phyloP scores from a whole-genome alignment of 2,329 filamentous ascomycete genomes.

The Paecilomyces dactylethromorphus region DNA sequence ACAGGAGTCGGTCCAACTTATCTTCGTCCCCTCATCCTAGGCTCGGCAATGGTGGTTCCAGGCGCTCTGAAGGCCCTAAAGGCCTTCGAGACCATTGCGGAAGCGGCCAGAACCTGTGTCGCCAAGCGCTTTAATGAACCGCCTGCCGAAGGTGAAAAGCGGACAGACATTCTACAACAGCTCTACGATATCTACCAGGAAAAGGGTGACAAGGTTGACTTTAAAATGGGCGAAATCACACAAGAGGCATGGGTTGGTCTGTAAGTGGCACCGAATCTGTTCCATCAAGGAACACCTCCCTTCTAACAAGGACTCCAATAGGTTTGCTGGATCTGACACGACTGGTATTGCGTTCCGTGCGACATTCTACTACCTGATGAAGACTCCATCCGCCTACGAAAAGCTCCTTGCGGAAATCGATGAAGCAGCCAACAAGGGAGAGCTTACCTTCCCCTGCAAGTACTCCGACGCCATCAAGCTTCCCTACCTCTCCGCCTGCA shows the following conservation, averaged over 20 bases:
- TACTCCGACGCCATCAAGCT: constrained; percentile 13
- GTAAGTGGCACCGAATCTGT: constrained; percentile 14
- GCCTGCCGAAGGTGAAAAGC: constrained; percentile 10
- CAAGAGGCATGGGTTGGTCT: constrained; percentile 20
- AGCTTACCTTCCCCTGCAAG: constrained; percentile 6
- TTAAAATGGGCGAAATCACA: constrained; percentile 21
- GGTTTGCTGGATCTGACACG: constrained; percentile 21
- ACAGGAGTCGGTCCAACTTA: constrained; percentile 23
- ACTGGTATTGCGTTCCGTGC: constrained; percentile 9
- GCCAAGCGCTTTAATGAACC: constrained; percentile 15
- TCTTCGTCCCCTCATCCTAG: constrained; percentile 20
- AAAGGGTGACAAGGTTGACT: constrained; percentile 23
- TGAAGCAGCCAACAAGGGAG: constrained; percentile 1
- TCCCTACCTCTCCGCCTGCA: constrained; percentile 18
- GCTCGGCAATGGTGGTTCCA: constrained; percentile 14
- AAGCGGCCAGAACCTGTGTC: constrained; percentile 16
- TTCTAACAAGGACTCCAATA: constrained; percentile 32
- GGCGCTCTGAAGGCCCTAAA: constrained; percentile 16
- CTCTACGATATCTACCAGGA: constrained; percentile 19
- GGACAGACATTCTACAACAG: constrained; percentile 22
- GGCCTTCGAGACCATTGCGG: constrained; percentile 18
- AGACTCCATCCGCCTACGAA: constrained; percentile 13
- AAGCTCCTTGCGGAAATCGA: constrained; percentile 26
- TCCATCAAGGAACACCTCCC: not conserved
- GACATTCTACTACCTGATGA: constrained; percentile 10